These are phyloP conservation scores for Endotrypanum monterogeii DNA, from an alignment of 208 protist genomes.

Conservation along the genomic window DNA sequence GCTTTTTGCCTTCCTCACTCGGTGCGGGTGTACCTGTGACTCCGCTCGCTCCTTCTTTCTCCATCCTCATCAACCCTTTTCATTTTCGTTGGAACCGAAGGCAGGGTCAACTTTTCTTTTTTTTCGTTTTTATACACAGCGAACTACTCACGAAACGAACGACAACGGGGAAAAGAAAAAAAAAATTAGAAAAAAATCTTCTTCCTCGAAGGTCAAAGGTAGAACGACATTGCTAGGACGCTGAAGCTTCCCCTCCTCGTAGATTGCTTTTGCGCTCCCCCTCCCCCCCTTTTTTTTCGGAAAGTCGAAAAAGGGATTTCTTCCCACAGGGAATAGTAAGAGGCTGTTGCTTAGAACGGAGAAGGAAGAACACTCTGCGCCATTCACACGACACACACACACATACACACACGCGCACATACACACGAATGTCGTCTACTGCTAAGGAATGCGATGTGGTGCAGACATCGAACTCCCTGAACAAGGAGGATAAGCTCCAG, in stretches of 20 bases:
- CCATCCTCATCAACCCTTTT: no score
- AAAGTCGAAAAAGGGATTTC: background rate
- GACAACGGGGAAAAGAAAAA: no score
- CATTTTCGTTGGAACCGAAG: background rate
- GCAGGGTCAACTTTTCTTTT: background rate
- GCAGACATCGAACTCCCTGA: background rate
- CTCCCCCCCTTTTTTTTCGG: background rate
- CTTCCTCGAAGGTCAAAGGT: no score
- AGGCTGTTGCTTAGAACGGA: no score
- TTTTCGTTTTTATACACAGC: background rate
- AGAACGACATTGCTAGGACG: background rate
- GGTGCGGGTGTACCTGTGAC: background rate
- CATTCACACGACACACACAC: no score
- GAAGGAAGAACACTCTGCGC: no score
- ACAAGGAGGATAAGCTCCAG: constrained; percentile 11
- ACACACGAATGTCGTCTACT: constrained; percentile 14
- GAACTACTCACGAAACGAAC: no score
- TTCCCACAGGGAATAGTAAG: no score
- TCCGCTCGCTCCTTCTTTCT: background rate
- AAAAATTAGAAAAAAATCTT: no score
- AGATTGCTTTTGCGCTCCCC: no score
- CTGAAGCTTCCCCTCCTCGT: background rate
- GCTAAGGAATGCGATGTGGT: constrained; percentile 11
- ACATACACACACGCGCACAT: no score
- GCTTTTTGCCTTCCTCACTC: background rate